Percentiles rank a stretch among this genome's conserved stretches.
phyloP scores from a whole-genome alignment of 805 yeast genomes.

The Scheffersomyces spartinae region DNA sequence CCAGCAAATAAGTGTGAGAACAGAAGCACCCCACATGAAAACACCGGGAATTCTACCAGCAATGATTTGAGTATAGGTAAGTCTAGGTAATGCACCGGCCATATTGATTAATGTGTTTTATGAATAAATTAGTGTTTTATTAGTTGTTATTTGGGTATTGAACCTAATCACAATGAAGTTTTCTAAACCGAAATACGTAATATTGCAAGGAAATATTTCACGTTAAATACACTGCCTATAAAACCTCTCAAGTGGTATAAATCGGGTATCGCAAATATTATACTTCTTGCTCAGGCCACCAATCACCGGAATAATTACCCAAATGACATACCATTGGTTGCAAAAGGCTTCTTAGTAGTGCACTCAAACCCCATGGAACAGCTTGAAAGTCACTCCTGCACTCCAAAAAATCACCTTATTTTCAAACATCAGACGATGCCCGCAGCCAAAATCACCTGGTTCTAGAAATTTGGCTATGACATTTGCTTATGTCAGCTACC shows the following conservation, averaged over 20 bases:
- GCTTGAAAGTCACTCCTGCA: background rate
- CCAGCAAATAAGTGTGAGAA: slow-evolving; percentile 22
- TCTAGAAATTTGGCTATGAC: background rate
- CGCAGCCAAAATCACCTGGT: too few species aligned
- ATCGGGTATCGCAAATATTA: too few species aligned
- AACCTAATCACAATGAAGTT: background rate
- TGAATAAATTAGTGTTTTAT: slow-evolving; percentile 1
- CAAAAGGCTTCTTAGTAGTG: background rate
- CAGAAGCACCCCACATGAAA: slow-evolving; percentile 19
- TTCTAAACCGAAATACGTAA: background rate
- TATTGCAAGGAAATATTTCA: background rate
- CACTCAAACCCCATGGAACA: background rate
- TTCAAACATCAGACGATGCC: background rate
- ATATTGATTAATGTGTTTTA: too few species aligned
- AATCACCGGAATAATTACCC: background rate
- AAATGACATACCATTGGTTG: background rate
- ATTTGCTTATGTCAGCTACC: background rate
- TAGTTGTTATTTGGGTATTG: background rate
- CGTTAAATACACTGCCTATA: too few species aligned
- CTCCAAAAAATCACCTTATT: background rate
- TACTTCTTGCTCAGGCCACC: too few species aligned
- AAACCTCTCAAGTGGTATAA: too few species aligned
- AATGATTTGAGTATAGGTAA: slow-evolving; percentile 12
- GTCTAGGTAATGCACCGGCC: slow-evolving; percentile 4
- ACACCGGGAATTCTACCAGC: slow-evolving; percentile 19